Evolutionary conservation across 257 asterid genomes (phyloP).

Genomic region (Nicotiana sylvestris): DNA sequence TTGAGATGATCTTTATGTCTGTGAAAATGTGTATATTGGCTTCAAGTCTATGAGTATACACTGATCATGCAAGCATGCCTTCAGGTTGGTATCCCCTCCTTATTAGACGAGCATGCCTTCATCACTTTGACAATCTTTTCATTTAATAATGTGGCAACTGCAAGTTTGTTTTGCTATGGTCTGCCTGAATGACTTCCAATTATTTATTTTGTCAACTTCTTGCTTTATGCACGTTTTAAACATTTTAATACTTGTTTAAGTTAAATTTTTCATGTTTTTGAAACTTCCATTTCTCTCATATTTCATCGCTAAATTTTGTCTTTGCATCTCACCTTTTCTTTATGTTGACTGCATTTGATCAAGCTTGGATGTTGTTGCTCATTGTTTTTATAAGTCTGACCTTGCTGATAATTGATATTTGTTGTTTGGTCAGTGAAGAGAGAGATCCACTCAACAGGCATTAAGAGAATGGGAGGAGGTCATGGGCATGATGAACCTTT

Average conservation of each 20-base stretch:
- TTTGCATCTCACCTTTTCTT: background rate
- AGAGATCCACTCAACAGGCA: constrained; percentile 67
- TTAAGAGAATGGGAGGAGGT: constrained; percentile 76
- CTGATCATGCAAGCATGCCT: background rate
- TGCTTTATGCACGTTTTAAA: background rate
- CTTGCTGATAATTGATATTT: background rate
- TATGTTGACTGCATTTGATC: background rate
- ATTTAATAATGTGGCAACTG: background rate
- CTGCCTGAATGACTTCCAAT: background rate
- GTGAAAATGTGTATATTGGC: background rate
- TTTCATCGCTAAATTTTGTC: background rate
- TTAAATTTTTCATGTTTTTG: background rate
- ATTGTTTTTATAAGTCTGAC: background rate
- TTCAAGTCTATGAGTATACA: background rate
- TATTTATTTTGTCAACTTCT: background rate
- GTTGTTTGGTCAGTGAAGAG: constrained; percentile 38
- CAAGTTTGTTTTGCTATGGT: background rate
- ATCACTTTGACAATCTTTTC: background rate
- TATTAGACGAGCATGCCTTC: background rate
- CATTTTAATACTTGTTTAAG: background rate
- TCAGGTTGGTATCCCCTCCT: background rate
- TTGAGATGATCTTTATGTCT: background rate
- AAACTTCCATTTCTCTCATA: background rate
- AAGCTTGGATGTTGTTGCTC: background rate
- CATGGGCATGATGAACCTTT: constrained; percentile 81